Evolutionary conservation across 2,329 filamentous ascomycete genomes (phyloP).

Genomic region (Pseudogymnoascus sp.): DNA sequence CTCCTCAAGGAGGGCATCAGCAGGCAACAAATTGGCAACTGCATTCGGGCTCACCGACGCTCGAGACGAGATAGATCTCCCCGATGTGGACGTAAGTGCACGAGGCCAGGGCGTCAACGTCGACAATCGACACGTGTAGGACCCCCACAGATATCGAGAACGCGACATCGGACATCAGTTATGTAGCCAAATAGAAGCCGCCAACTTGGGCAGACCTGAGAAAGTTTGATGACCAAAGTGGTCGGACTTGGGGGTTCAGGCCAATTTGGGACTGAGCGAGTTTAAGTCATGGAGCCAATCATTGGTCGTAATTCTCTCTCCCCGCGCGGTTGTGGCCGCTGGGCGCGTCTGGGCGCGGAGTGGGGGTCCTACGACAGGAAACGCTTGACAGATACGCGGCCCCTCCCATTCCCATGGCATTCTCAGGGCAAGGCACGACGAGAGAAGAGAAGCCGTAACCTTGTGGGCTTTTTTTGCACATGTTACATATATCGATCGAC

Average conservation of each 20-base stretch:
- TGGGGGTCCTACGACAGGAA: neutral
- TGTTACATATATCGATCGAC: neutral
- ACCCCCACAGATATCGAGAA: neutral
- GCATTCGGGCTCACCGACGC: neutral
- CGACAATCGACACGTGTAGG: neutral
- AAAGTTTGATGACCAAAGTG: neutral
- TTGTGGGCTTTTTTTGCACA: neutral
- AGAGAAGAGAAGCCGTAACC: no score
- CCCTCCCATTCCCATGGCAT: neutral
- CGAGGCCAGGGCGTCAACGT: neutral
- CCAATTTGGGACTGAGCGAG: neutral
- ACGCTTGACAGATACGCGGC: neutral
- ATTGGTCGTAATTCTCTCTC: neutral
- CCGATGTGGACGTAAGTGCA: neutral
- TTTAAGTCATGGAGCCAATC: neutral
- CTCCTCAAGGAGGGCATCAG: slow-evolving; percentile 20
- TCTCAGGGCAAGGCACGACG: neutral
- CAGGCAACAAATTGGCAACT: slow-evolving; percentile 7
- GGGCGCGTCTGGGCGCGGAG: no score
- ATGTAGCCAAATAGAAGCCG: neutral
- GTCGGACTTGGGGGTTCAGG: neutral
- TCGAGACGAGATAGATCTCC: neutral
- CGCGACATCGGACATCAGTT: neutral
- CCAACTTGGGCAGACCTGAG: neutral
- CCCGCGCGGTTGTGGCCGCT: neutral